These are phyloP conservation scores for Beauveria rudraprayagi DNA, from an alignment of 2,329 filamentous ascomycete species.

Conservation along the genomic window DNA sequence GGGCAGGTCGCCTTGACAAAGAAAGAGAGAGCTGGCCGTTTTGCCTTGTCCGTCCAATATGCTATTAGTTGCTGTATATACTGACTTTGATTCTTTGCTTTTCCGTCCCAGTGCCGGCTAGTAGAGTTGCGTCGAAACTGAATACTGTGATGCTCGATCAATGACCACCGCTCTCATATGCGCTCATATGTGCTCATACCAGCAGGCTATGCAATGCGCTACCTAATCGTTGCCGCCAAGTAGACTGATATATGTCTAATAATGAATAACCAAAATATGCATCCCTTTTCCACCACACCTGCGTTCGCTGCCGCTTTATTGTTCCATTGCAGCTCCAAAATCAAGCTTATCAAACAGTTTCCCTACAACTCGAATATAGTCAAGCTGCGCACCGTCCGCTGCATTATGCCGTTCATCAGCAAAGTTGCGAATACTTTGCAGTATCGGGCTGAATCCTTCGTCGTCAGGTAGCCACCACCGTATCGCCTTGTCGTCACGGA, in stretches of 20 bases:
- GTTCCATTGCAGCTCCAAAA: slow-evolving; percentile 12
- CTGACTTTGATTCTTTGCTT: too few relatives aligned
- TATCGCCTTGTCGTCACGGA: slow-evolving; percentile 61
- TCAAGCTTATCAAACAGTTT: slow-evolving; percentile 60
- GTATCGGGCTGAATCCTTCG: slow-evolving; percentile 63
- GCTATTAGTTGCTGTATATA: too few relatives aligned
- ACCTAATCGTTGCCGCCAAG: not conserved
- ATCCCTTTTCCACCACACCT: not conserved
- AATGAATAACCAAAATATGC: not conserved
- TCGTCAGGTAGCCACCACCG: slow-evolving; percentile 88
- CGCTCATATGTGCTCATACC: too few relatives aligned
- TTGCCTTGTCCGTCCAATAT: too few relatives aligned
- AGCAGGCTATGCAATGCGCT: not conserved
- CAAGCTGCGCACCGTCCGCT: slow-evolving; percentile 47
- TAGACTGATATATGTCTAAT: not conserved
- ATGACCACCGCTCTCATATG: too few relatives aligned
- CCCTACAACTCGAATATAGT: slow-evolving; percentile 67
- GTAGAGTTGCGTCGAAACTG: too few relatives aligned
- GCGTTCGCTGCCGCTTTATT: not conserved
- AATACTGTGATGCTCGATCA: too few relatives aligned
- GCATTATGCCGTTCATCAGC: slow-evolving; percentile 66
- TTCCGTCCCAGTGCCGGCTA: too few relatives aligned
- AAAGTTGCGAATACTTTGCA: slow-evolving; percentile 71
- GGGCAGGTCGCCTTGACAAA: too few relatives aligned
- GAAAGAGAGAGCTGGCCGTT: too few relatives aligned